phyloP scores from a whole-genome alignment of 768 basidiomycete species.

The Lactifluus rugatus region DNA sequence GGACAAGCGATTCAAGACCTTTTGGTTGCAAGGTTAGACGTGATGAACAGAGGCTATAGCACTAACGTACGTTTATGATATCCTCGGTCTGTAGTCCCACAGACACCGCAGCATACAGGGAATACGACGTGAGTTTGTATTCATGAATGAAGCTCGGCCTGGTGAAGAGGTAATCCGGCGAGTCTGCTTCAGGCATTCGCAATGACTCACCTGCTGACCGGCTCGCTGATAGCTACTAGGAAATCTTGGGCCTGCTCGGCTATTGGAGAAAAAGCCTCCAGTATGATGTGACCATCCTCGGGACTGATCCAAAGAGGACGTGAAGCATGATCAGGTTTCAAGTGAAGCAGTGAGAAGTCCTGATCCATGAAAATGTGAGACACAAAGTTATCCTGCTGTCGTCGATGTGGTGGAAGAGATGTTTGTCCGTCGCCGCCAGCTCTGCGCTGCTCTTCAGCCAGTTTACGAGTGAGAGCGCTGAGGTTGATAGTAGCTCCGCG shows the following conservation, averaged over 20 bases:
- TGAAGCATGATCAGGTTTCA: constrained; percentile 86
- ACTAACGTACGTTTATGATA: constrained; percentile 78
- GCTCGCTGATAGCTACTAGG: constrained; percentile 94
- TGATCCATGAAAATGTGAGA: constrained; percentile 78
- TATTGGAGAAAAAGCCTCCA: constrained; percentile 96
- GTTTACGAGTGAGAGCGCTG: constrained; percentile 70
- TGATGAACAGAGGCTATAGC: constrained; percentile 25
- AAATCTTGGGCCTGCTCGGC: constrained; percentile 99
- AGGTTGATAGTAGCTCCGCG: constrained; percentile 78
- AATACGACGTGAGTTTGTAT: constrained; percentile 97
- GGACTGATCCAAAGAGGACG: constrained; percentile 96
- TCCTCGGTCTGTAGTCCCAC: constrained; percentile 97
- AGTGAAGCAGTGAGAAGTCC: constrained; percentile 77
- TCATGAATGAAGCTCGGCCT: constrained; percentile 98
- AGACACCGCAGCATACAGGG: constrained; percentile 95
- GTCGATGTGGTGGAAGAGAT: constrained; percentile 53
- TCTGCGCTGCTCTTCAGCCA: constrained; percentile 50
- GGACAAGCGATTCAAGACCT: constrained; percentile 75
- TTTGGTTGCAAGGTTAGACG: constrained; percentile 24
- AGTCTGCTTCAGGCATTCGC: constrained; percentile 23
- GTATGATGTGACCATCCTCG: constrained; percentile 84
- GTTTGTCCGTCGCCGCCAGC: constrained; percentile 35
- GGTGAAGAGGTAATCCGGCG: constrained; percentile 21
- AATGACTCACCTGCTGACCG: constrained; percentile 83
- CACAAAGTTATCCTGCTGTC: constrained; percentile 65